Base-by-base conservation (phyloP, 2,329 filamentous ascomycete species). In the Epichloe sylvatica region DNA sequence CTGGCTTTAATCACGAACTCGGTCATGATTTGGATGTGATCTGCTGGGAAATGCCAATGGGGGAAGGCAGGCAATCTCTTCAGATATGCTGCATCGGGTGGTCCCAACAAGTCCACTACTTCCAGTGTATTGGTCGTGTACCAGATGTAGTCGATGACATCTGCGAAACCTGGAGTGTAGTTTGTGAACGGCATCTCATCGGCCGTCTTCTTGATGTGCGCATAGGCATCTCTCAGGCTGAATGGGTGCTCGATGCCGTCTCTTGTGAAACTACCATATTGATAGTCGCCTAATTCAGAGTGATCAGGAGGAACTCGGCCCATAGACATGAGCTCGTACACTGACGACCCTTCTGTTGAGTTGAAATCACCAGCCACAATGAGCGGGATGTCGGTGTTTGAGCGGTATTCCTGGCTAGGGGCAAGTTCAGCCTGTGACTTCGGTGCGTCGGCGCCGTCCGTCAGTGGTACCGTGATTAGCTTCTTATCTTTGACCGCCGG, bases 331-430 rank as follows among this genome's bases (percentile, higher is more conserved):
- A 98, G 75, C 55, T 96, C 89, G 65, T 94, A 95, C 1, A 96
- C 90, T 41, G 88, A 89, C 47, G 89, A 96, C 49, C 86, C 83
- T 12, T 80, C 78, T 1, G 83, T 84, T 4, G 91, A 96, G 69
- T 98, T 98, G 74, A 96, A 94, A 66, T 98, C 92, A 59, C 91
- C 91, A 59, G 91, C 96, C 47, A 98, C 79, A 52, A 98, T 70
- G 37, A 97, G 72, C 1, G 92, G 92, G 45, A 98, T 94, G 57
- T 94, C 86, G 1, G 87, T 85, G 56, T 86, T 87, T 60, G 78
- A 85, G 30, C 83, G 73, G 67, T 98, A 98, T 62, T 94, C 85
- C 66, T 88, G 80, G 23, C 89, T 95, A 1, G 89, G 88, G 1
- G 77, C 84, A 0, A 85, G 84, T 44, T 85, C 81, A 30, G 76